phyloP scores from a whole-genome alignment of 306 rosid species.

The Senna tora region DNA sequence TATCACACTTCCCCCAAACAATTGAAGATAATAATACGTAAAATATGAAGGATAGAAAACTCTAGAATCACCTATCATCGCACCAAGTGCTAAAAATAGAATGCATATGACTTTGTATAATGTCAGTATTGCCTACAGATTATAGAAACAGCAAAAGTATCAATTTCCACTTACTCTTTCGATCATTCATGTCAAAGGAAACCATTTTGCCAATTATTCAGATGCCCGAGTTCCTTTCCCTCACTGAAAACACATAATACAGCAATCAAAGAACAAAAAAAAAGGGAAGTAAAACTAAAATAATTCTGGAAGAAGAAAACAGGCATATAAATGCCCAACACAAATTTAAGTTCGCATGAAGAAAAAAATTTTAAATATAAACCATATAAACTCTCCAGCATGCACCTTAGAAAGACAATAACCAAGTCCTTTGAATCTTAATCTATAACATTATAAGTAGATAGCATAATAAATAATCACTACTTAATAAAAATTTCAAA shows the following conservation, averaged over 20 bases:
- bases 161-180: constrained; percentile 57
- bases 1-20: neutral
- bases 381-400: neutral
- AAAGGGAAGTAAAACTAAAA: neutral
- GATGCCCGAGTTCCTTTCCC: constrained; percentile 20
- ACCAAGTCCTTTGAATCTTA: neutral
- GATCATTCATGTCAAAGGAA: constrained; percentile 73
- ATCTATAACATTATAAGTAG: neutral
- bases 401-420: neutral
- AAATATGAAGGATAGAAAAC: neutral
- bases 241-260: constrained; percentile 40
- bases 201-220: constrained; percentile 50
- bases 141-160: neutral
- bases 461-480: neutral
- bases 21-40: neutral
- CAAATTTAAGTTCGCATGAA: neutral
- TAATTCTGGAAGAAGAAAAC: neutral
- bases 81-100: neutral
- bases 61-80: neutral
- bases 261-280: neutral
- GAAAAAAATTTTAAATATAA: neutral
- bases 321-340: neutral
- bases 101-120: neutral
- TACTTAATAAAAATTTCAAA: neutral
- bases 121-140: neutral